A percentile compares a stretch with the other conserved stretches of the same genome.
phyloP scores from a whole-genome alignment of 1,284 basidiomycete genomes.

The Cutaneotrichosporon sp. region DNA sequence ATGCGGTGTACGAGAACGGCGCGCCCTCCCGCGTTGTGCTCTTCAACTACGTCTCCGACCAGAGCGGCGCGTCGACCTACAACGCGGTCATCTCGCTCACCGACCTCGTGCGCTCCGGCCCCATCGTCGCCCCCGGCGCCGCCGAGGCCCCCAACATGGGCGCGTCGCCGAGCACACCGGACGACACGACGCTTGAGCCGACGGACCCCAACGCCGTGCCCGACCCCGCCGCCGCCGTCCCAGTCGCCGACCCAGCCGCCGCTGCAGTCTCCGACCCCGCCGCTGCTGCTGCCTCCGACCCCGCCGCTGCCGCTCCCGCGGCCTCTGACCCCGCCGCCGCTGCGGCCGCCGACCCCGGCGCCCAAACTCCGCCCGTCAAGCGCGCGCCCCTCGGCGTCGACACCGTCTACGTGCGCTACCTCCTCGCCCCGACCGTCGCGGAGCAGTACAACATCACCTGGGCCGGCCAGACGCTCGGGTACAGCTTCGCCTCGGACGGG shows the following conservation, averaged over 20 bases:
- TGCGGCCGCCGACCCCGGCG: slow-evolving; percentile 2
- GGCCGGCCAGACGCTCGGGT: slow-evolving; percentile 70
- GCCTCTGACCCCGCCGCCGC: slow-evolving; percentile 2
- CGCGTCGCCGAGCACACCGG: background rate
- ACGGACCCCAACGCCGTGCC: slow-evolving; percentile 26
- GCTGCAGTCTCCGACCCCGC: slow-evolving; percentile 22
- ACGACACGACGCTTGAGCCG: background rate
- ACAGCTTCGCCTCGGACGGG: slow-evolving; percentile 65
- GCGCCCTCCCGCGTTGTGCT: slow-evolving; percentile 62
- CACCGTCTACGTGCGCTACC: slow-evolving; percentile 45
- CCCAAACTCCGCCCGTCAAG: background rate
- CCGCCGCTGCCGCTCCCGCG: slow-evolving; percentile 1
- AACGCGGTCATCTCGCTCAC: slow-evolving; percentile 30
- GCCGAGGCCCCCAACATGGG: background rate
- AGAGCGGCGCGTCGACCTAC: slow-evolving; percentile 54
- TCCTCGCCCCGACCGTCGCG: slow-evolving; percentile 57
- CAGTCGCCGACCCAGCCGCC: background rate
- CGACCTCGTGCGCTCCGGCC: background rate
- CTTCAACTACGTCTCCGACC: slow-evolving; percentile 63
- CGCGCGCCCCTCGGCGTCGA: background rate
- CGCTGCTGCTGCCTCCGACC: background rate
- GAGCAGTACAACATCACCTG: slow-evolving; percentile 72
- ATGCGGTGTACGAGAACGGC: slow-evolving; percentile 64
- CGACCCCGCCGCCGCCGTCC: background rate
- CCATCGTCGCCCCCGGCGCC: too few species aligned